Evolutionary conservation across 2,329 filamentous ascomycete genomes (phyloP), one percentile per base, ranked within the genome.

Genomic region (Aspergillus pseudonomiae): DNA sequence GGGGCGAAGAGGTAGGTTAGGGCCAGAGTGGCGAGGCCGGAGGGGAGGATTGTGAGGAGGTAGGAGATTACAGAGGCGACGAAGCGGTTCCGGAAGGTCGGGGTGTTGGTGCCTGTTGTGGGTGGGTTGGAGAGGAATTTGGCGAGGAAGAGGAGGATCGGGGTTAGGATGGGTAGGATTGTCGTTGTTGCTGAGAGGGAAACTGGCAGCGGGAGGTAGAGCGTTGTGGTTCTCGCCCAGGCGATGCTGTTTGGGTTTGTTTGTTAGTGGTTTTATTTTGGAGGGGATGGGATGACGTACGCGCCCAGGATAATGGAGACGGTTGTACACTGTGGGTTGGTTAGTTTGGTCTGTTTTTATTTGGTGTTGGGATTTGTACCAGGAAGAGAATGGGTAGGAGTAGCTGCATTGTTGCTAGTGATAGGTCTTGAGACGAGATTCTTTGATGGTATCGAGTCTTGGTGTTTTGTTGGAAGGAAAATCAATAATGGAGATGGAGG

Each of bases 1-100:
- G 69, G 67, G 0, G 75, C 72, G 30, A 71, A 69, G 21, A 73
- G 67, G 55, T 77, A 76, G 5, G 72, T 64, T 6, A 74, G 63
- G 43, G 71, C 70, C 9, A 75, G 56, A n/a, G 73, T 74, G 34
- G 74, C 68, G n/a, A 77, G 50, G 24, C 70, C 60, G 1, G 73
- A 68, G 4, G 70, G 66, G n/a, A 75, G 62, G 30, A 75, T 60
- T 1, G 72, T 71, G 21, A 75, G 68, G 12, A 70, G 39, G 39
- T 66, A 71, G 19, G 72, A 65, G 7, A 70, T 43, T 24, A 30
- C 14, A 0, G 52, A 24, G n/a, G 52, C 12, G 14, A 24, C 7
- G 30, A 55, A n/a, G 11, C 32, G 30, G 32, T 36, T 36, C 26
- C 34, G 30, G 11, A 55, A 19, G 32, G 52, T 26, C 7, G 32